A percentile compares a stretch with the other conserved stretches of the same genome.
Conservation (phyloP, 352 stramenopile genomes). For the Phytophthora pistaciae region DNA sequence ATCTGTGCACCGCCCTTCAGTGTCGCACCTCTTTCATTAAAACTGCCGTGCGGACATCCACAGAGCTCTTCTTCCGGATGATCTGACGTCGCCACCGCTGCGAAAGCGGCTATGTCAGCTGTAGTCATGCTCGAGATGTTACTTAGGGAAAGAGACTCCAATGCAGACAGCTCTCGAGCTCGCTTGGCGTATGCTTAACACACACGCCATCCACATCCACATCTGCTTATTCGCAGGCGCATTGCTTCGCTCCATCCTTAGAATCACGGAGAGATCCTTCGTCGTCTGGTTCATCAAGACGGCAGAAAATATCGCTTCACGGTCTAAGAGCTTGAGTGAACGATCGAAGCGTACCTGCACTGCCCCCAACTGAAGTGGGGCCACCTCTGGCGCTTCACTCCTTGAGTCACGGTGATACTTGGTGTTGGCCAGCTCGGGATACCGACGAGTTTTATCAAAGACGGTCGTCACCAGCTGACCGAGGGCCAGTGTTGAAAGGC, state of each 20-base stretch:
- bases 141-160: neutral
- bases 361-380: neutral
- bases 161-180: neutral
- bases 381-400: neutral
- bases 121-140: neutral
- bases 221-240: neutral
- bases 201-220: conserved; percentile 4
- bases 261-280: neutral
- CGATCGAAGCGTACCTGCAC: neutral
- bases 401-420: neutral
- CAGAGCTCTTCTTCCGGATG: neutral
- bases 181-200: neutral
- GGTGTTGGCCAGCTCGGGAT: neutral
- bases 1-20: neutral
- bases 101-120: neutral
- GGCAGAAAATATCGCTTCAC: conserved; percentile 1
- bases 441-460: neutral
- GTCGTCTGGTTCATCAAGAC: neutral
- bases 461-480: neutral
- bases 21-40: neutral
- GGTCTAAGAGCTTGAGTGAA: neutral
- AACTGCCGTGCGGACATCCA: neutral
- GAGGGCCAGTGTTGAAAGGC: neutral
- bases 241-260: neutral
- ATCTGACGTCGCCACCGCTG: neutral